phyloP scores from a whole-genome alignment of 108 stramenopile species.

The Conticribra weissflogii region DNA sequence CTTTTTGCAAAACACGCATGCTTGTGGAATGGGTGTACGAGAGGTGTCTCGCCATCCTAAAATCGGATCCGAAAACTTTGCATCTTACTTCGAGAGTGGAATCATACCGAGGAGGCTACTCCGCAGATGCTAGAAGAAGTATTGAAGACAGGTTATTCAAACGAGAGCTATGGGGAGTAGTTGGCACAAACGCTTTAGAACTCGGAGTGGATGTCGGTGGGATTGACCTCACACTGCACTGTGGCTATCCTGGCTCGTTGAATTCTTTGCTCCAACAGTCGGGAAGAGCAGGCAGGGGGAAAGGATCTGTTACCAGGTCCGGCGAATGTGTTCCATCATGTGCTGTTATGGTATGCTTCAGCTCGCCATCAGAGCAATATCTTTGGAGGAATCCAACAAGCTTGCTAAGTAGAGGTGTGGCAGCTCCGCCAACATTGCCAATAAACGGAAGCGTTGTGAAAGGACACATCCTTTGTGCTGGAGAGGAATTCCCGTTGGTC shows the following conservation, averaged over 20 bases:
- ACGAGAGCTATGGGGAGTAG: constrained; percentile 85
- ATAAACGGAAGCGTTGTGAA: constrained; percentile 78
- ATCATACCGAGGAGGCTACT: constrained; percentile 96
- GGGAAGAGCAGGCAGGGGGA: constrained; percentile 94
- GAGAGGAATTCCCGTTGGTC: constrained; percentile 85
- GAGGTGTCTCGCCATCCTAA: constrained; percentile 52
- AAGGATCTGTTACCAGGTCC: background rate
- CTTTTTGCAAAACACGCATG: constrained; percentile 92
- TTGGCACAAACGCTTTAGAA: constrained; percentile 93
- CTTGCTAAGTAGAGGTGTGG: constrained; percentile 69
- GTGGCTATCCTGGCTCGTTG: constrained; percentile 84
- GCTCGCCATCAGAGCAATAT: constrained; percentile 87
- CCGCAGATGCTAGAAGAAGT: constrained; percentile 71
- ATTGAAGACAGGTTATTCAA: constrained; percentile 93
- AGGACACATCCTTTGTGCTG: constrained; percentile 92
- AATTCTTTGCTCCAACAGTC: constrained; percentile 90
- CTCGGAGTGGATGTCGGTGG: constrained; percentile 96
- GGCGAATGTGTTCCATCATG: constrained; percentile 55
- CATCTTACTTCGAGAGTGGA: constrained; percentile 70
- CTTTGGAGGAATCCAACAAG: constrained; percentile 77
- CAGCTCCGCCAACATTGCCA: constrained; percentile 81
- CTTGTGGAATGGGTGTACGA: constrained; percentile 95
- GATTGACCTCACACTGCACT: constrained; percentile 91
- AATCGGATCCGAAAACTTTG: constrained; percentile 44
- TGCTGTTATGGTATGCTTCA: constrained; percentile 89